phyloP scores from a whole-genome alignment of 2,329 filamentous ascomycete genomes.

The Scedosporium dehoogii region DNA sequence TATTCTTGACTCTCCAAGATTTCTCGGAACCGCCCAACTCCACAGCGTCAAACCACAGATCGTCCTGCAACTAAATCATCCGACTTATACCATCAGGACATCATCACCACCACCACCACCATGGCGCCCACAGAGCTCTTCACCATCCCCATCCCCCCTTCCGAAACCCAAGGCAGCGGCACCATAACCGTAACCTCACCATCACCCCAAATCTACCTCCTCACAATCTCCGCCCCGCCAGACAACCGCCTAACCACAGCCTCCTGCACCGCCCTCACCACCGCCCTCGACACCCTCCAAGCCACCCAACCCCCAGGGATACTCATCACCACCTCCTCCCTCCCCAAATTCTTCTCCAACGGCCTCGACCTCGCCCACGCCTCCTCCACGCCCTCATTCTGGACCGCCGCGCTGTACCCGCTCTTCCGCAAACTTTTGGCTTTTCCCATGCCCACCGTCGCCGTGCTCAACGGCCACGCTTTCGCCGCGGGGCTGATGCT shows the following conservation, averaged over 20 bases:
- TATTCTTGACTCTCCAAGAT: not conserved
- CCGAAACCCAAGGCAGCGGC: slow-evolving; percentile 39
- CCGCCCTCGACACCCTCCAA: slow-evolving; percentile 68
- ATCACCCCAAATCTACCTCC: slow-evolving; percentile 53
- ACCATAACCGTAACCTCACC: slow-evolving; percentile 54
- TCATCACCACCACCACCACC: not conserved
- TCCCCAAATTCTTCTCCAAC: slow-evolving; percentile 74
- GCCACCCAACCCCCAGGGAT: slow-evolving; percentile 56
- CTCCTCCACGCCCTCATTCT: slow-evolving; percentile 49
- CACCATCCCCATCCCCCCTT: slow-evolving; percentile 44
- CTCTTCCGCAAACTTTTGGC: slow-evolving; percentile 12
- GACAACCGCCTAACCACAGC: slow-evolving; percentile 67
- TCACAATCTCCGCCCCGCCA: slow-evolving; percentile 60
- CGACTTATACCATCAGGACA: no score
- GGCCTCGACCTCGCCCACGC: slow-evolving; percentile 68
- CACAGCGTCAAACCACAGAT: not conserved
- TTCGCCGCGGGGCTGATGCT: slow-evolving; percentile 78
- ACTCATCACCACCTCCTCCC: slow-evolving; percentile 64
- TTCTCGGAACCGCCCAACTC: not conserved
- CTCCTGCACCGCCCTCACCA: slow-evolving; percentile 57
- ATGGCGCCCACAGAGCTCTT: slow-evolving; percentile 32
- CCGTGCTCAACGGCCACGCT: slow-evolving; percentile 70
- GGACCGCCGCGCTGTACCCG: slow-evolving; percentile 25
- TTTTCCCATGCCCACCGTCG: slow-evolving; percentile 74
- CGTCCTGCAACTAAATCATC: no score